Evolutionary conservation across 75 land plant species (phyloP), one percentile per base, ranked within the genome.

Genomic region (Pinus albicaulis): DNA sequence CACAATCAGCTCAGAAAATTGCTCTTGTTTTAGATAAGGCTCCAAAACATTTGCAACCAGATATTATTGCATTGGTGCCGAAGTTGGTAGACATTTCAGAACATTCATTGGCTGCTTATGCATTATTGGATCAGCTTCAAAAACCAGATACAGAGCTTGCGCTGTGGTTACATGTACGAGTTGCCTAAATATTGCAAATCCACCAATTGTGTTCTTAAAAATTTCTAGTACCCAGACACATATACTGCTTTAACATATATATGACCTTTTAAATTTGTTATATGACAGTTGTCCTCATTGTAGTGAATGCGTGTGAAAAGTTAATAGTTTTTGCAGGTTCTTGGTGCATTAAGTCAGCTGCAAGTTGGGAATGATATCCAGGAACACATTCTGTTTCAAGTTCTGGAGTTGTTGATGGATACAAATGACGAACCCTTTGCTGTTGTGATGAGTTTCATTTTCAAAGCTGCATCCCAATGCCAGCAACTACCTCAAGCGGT

Each of bases 381-480:
- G 98, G 92, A 92, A 72, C 91, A 79, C 41, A 83, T 91, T 66
- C 73, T 95, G 38, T 76, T 84, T 59, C 92, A 95, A 76, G 89
- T 98, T 76, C 72, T 92, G 57, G 83, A 84, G 28, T 74, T 92
- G 26, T 68, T 97, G 59, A 64, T 85, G 19, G 92, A 88, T 74
- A 89, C 89, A 57, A 89, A 86, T 84, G 98, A 95, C 83, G 98
- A 97, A 81, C 89, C 93, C 24, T 87, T 97, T 58, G 93, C 84
- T 23, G 86, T 87, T 76, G 85, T 90, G 19, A 86, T 95, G 34
- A 80, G 85, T 80, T 94, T 88, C 77, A 73, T 92, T 56, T 92
- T 97, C 76, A 97, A 95, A 79, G 92, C 98, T 83, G 98, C 98
- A 76, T 72, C 92, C 25, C 87, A 92, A 28, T 95, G 98, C 83